phyloP scores from a whole-genome alignment of 2,329 filamentous ascomycete species.

The Lanzia echinophila region DNA sequence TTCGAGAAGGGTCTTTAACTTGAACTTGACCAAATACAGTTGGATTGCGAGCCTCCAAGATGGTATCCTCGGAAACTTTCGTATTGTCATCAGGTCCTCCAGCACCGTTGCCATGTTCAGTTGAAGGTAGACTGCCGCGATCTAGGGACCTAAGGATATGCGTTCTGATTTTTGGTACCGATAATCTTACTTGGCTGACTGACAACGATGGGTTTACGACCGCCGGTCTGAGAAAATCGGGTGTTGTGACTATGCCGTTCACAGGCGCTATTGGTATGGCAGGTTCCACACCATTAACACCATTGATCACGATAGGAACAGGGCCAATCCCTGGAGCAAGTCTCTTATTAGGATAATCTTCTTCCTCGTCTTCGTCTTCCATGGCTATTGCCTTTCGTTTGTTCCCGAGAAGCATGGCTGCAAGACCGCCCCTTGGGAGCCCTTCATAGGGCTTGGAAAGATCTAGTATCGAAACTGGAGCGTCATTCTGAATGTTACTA shows the following conservation, averaged over 20 bases:
- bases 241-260: conserved; percentile 59
- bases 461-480: conserved; percentile 77
- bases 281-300: conserved; percentile 69
- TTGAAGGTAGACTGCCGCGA: conserved; percentile 44
- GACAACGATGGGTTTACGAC: conserved; percentile 76
- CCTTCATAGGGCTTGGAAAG: conserved; percentile 92
- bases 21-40: conserved; percentile 45
- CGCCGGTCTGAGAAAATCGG: conserved; percentile 82
- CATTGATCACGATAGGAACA: conserved; percentile 68
- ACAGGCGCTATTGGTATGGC: conserved; percentile 56
- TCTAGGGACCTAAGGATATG: conserved; percentile 80
- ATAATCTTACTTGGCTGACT: conserved; percentile 76
- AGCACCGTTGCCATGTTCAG: conserved; percentile 28
- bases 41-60: conserved; percentile 87
- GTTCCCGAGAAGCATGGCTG: conserved; percentile 81
- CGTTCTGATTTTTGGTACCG: conserved; percentile 77
- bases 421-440: conserved; percentile 80
- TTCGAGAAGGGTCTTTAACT: conserved; percentile 73
- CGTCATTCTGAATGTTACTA: conserved; percentile 59
- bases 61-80: conserved; percentile 60
- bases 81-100: conserved; percentile 53
- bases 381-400: conserved; percentile 74
- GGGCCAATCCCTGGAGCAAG: conserved; percentile 57
- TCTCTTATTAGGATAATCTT: conserved; percentile 51
- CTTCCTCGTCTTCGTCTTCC: conserved; percentile 57